Conservation (phyloP, 2,329 filamentous ascomycete genomes). For the Cladophialophora immunda region DNA sequence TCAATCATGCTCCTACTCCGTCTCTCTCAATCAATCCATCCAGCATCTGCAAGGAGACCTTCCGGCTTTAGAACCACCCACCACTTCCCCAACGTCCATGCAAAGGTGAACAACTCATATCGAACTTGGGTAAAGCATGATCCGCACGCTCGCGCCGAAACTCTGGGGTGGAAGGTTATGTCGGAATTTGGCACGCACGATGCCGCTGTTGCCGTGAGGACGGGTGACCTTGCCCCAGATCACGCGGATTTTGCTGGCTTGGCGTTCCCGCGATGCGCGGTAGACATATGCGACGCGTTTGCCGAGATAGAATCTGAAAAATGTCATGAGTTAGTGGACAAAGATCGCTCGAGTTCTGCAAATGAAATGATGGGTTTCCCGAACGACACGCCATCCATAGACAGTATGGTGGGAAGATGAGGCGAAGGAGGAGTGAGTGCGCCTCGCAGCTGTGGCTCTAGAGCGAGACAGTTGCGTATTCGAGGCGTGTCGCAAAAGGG, state of each 20-base stretch:
- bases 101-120: slow-evolving; percentile 64
- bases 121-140: slow-evolving; percentile 98
- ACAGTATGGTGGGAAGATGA: not conserved
- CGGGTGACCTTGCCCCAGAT: slow-evolving; percentile 99
- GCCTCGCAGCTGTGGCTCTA: not conserved
- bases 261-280: slow-evolving; percentile 91
- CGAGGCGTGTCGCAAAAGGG: not conserved
- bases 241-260: slow-evolving; percentile 97
- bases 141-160: slow-evolving; percentile 93
- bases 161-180: slow-evolving; percentile 94
- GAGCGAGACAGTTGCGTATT: not conserved
- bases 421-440: not conserved
- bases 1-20: not conserved
- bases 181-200: slow-evolving; percentile 97
- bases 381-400: not conserved
- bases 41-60: not conserved
- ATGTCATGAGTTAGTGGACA: slow-evolving; percentile 23
- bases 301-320: slow-evolving; percentile 84
- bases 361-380: not conserved
- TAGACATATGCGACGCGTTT: slow-evolving; percentile 99
- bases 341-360: not conserved
- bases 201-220: slow-evolving; percentile 96
- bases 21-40: not conserved
- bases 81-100: slow-evolving; percentile 5
- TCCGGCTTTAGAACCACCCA: not conserved